Base-by-base conservation (phyloP, 2,329 filamentous ascomycete species). In the Acephala macrosclerotiorum region DNA sequence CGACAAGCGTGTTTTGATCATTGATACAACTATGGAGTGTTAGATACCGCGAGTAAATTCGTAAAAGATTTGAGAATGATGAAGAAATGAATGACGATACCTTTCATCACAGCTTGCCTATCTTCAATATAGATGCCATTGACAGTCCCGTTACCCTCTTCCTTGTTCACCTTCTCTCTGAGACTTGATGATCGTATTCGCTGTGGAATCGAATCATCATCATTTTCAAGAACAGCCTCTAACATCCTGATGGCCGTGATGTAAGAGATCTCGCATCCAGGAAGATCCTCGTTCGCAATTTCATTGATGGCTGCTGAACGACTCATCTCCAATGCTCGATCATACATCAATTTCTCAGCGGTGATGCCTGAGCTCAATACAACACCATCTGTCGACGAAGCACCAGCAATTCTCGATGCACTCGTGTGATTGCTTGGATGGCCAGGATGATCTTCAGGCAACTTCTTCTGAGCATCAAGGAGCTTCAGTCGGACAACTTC, bases 341-440 rank as follows among this genome's bases (percentile, higher is more conserved):
- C 96, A 76, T 97, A 99, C 94, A 99, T 97, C 55, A 99, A 83
- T 79, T 94, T 97, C 81, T 98, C 96, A 0, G 96, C 96, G 25
- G 94, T 97, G 63, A 97, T 89, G 1, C 95, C 96, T 1, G 92
- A 89, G 16, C 92, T 97, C 29, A 99, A 85, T 57, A 91, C 87
- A 29, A 97, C 93, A 60, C 92, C 91, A 67, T 96, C 93, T 1
- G 88, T 85, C 18, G 90, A 89, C 3, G 89, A 81, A 2, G 83
- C 83, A 35, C 73, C 72, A 16, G 68, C 70, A 16, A 85, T 84
- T 1, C 84, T 84, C 2, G 86, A 81, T 38, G 83, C 81, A 1
- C 85, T 86, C 22, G 87, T 86, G 62, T 93, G 89, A 72, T 97
- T 97, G 73, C 83, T 89, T 0, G 94, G 94, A 74, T 98, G 93